Evolutionary conservation across 805 yeast genomes (phyloP), one percentile per base, ranked within the genome.

Genomic region (Candida sanyiensis): DNA sequence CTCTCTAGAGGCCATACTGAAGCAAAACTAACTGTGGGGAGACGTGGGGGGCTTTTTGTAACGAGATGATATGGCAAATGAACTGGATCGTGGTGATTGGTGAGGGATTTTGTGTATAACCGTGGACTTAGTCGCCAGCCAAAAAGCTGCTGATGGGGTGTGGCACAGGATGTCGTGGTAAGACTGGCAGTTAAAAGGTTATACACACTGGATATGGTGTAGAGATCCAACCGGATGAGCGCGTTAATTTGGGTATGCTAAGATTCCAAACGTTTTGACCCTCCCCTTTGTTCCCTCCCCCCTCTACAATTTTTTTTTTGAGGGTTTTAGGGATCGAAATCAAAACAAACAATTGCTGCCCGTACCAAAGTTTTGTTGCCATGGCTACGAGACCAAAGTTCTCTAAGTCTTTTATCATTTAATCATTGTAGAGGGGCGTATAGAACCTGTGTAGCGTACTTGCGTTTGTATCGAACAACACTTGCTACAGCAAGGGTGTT

Each of bases 401-500:
- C 11, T 16, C 19, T 29, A 10, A 25, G 20, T 33, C 29, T 27
- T 27, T 19, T 20, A 10, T 20, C 25, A 15, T 21, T 18, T 22
- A 17, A 28, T 49, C 46, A 60, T 38, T 78, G 85, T 38, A 84
- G 61, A 10, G 97, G 97, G 18, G 96, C 95, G 61, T 88, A 89
- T 44, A 89, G 68, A 23, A 89, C 84, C 62, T 89, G 97, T 1
- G 97, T 89, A 17, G 82, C 93, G 58, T 88, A 89, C 63, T 83
- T 87, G 44, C 89, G 72, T 58, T 83, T 80, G 64, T 89, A 89
- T 57, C 97, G 72, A 25, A 86, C 89, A 16, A 89, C 86, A 28
- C 88, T 78, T 3, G 96, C 96, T 33, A 89, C 97, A 7, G 97
- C 95, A 42, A 89, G 68, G 0, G 95, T 90, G 59, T 87, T 88